A percentile compares a stretch with the other conserved stretches of the same genome.
Conservation (phyloP, 2,329 filamentous ascomycete genomes). For the Neurospora crassa region DNA sequence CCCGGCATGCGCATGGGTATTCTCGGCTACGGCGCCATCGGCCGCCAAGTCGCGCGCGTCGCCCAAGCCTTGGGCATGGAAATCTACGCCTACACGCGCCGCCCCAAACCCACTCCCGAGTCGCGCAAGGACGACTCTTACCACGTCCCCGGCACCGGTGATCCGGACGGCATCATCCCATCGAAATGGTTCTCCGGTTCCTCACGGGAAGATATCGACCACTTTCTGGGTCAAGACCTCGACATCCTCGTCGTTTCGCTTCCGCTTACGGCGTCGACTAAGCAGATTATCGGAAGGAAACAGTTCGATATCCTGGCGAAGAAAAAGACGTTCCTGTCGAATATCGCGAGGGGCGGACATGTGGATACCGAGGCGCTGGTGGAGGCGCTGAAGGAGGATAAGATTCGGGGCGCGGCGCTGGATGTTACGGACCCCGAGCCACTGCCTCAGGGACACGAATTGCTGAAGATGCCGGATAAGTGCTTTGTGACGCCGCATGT, state of each 20-base stretch:
- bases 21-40: constrained; percentile 36
- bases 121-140: constrained; percentile 49
- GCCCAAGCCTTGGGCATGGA: constrained; percentile 54
- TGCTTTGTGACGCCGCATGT: constrained; percentile 43
- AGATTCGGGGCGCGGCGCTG: constrained; percentile 49
- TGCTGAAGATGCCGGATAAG: constrained; percentile 54
- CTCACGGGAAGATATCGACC: constrained; percentile 24
- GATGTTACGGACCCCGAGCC: constrained; percentile 69
- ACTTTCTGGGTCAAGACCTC: constrained; percentile 33
- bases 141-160: constrained; percentile 52
- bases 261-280: constrained; percentile 30
- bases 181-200: constrained; percentile 32
- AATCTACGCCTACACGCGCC: constrained; percentile 58
- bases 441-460: constrained; percentile 49
- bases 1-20: constrained; percentile 28
- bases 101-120: constrained; percentile 47
- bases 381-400: constrained; percentile 35
- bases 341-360: constrained; percentile 50
- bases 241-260: constrained; percentile 34
- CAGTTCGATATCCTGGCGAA: constrained; percentile 31
- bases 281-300: constrained; percentile 31
- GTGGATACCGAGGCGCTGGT: constrained; percentile 42
- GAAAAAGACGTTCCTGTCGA: constrained; percentile 49
- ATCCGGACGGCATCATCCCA: constrained; percentile 32
- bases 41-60: constrained; percentile 35